Percentiles rank a stretch among this genome's conserved stretches.
Evolutionary conservation across 2,329 filamentous ascomycete genomes (phyloP).

Genomic region (Volutella citrinella): DNA sequence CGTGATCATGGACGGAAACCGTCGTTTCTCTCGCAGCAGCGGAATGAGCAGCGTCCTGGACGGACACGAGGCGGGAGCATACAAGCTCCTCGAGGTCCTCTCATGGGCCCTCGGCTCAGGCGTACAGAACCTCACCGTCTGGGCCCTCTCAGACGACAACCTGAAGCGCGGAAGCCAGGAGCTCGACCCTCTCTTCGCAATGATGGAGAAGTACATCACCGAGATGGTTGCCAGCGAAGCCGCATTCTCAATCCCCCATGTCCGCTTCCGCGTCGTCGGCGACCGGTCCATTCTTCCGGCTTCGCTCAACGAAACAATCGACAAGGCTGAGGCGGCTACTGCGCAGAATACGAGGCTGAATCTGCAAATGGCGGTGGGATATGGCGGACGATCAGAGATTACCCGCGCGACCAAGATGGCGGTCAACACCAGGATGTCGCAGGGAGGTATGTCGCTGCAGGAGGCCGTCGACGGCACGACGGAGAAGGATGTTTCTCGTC

Average conservation of each 20-base stretch:
- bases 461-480: conserved; percentile 5
- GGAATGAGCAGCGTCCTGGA: conserved; percentile 1
- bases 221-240: conserved; percentile 7
- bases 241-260: conserved; percentile 2
- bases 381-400: conserved; percentile 6
- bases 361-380: conserved; percentile 6
- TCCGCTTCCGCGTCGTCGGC: conserved; percentile 6
- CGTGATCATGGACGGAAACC: conserved; percentile 9
- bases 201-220: conserved; percentile 6
- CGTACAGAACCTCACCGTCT: conserved; percentile 7
- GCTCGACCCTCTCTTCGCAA: conserved; percentile 6
- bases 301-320: conserved; percentile 4
- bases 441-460: not conserved
- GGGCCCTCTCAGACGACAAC: conserved; percentile 9
- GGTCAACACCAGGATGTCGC: conserved; percentile 1
- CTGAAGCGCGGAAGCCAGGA: conserved; percentile 7
- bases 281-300: conserved; percentile 7
- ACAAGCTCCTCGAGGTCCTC: conserved; percentile 7
- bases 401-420: conserved; percentile 3
- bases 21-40: conserved; percentile 6
- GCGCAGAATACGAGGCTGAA: conserved; percentile 5
- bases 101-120: conserved; percentile 4
- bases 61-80: conserved; percentile 5
- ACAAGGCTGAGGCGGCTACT: conserved; percentile 3
- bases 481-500: conserved; percentile 4